Base-by-base conservation (phyloP, 2,329 filamentous ascomycete species). In the Nigrospora sphaerica region DNA sequence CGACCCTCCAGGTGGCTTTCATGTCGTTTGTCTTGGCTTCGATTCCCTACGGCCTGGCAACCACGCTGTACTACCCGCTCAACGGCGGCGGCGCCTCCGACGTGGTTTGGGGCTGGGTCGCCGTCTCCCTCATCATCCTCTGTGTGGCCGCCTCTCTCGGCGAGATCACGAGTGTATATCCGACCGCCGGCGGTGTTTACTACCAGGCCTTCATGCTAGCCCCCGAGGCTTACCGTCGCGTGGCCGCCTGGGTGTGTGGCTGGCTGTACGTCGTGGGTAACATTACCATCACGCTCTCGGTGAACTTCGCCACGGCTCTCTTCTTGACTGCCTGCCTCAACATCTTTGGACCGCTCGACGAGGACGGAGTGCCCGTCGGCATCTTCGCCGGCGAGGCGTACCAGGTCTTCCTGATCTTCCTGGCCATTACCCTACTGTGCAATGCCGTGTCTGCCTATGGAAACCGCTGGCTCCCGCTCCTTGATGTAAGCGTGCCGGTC, bases 251-350 rank as follows among this genome's bases (percentile, higher is more conserved):
- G 79, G 78, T 86, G 50, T 85, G 81, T 53, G 85, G 85, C 49
- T 90, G 85, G 85, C 71, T 84, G 18, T 90, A 86, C 60, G 77
- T 88, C 16, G 81, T 88, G 44, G 87, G 87, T 48, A 90, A 90
- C 67, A 84, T 89, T 62, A 88, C 84, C 54, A 91, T 91, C 55
- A 89, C 86, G 0, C 72, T 89, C n/a, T 78, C 85, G n/a, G 85
- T 89, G 60, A 87, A 88, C 69, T 90, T 89, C 57, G 86, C 85
- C 7, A 88, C 86, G 4, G 85, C 82, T 0, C 78, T 89, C 53
- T 76, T 80, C 62, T 64, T 78, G 48, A 70, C 78, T 46, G 72
- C 68, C 13, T 78, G 74, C 57, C 60, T 81, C 62, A 77, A 79
- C 48, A 72, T 81, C 33, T 81, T 80, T 48, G 67, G 75, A 46